Evolutionary conservation across 108 stramenopile genomes (phyloP).

Genomic region (Aurantiochytrium sp.): DNA sequence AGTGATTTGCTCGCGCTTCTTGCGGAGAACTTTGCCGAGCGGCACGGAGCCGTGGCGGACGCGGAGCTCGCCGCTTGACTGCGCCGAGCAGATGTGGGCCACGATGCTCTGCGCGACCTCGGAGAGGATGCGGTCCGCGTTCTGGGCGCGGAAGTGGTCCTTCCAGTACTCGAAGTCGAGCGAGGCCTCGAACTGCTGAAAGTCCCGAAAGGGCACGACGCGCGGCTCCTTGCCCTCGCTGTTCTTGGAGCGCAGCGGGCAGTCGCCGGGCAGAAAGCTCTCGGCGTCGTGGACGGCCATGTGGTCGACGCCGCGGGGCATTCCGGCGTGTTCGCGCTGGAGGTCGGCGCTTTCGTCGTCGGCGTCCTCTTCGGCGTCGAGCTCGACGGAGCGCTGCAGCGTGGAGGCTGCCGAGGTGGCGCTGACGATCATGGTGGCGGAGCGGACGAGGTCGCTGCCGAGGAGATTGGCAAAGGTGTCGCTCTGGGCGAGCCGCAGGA

Average conservation of each 20-base stretch:
- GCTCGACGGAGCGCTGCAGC: not conserved
- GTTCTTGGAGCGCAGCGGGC: not conserved
- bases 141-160: not conserved
- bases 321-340: not conserved
- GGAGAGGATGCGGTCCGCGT: not conserved
- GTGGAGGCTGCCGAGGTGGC: not conserved
- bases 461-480: not conserved
- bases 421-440: not conserved
- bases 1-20: slow-evolving; percentile 2
- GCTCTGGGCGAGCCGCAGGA: not conserved
- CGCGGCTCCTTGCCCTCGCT: slow-evolving; percentile 2
- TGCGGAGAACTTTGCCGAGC: not conserved
- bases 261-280: not conserved
- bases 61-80: slow-evolving; percentile 15
- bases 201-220: not conserved
- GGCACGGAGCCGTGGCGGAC: slow-evolving; percentile 19
- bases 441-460: not conserved
- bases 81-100: slow-evolving; percentile 8
- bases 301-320: no score
- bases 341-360: not conserved
- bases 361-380: not conserved
- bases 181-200: not conserved
- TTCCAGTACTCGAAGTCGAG: slow-evolving; percentile 18
- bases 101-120: not conserved
- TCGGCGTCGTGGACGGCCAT: not conserved